Conservation (phyloP, 495 filamentous ascomycete species). For the Paragyromitra xinjiangensis region DNA sequence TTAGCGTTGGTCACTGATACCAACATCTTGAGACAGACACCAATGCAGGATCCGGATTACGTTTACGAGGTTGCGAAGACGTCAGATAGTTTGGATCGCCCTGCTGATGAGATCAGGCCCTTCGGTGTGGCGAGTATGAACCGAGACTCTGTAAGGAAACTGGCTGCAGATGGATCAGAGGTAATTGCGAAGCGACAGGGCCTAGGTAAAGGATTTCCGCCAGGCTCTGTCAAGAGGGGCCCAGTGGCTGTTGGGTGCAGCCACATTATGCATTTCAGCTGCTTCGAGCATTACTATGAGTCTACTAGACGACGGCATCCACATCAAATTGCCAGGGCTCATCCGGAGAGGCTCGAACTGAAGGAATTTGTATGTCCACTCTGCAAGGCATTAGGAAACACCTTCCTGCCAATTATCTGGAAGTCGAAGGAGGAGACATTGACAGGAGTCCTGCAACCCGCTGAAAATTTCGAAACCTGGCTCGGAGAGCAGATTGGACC, state of each 20-base stretch:
- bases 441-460: constrained; percentile 69
- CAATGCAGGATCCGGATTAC: constrained; percentile 80
- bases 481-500: constrained; percentile 62
- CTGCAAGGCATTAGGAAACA: constrained; percentile 95
- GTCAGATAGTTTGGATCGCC: constrained; percentile 81
- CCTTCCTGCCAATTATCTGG: constrained; percentile 96
- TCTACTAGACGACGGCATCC: constrained; percentile 82
- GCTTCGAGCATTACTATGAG: constrained; percentile 88
- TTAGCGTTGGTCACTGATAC: constrained; percentile 90
- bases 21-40: constrained; percentile 84
- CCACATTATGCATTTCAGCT: constrained; percentile 98
- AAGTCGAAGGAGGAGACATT: constrained; percentile 85
- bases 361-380: constrained; percentile 98
- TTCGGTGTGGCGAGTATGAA: constrained; percentile 93
- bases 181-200: constrained; percentile 79
- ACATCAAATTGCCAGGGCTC: constrained; percentile 90
- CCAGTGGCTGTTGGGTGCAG: constrained; percentile 91
- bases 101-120: constrained; percentile 80
- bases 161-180: constrained; percentile 73
- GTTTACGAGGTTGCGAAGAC: constrained; percentile 81
- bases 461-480: constrained; percentile 72
- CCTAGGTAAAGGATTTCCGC: constrained; percentile 87
- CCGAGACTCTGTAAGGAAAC: constrained; percentile 74
- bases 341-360: constrained; percentile 77
- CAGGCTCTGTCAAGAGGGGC: constrained; percentile 71